A percentile compares a stretch with the other conserved stretches of the same genome.
These are phyloP conservation scores for Alternaria ventricosa DNA, from an alignment of 2,329 filamentous ascomycete genomes.

Conservation along the genomic window DNA sequence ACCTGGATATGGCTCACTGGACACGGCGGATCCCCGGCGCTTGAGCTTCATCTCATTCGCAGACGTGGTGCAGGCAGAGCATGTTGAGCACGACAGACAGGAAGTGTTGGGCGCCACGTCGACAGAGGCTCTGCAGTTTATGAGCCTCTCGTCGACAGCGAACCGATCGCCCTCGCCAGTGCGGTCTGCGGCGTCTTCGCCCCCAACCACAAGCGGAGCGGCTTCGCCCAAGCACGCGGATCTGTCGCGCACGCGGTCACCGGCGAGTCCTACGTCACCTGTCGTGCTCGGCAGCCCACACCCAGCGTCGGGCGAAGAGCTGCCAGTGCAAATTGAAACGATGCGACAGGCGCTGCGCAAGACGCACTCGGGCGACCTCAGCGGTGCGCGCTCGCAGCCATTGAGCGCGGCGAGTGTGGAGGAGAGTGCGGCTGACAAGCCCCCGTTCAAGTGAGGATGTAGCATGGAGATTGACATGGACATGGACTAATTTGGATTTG, in stretches of 20 bases:
- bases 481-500: background rate
- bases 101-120: constrained; percentile 29
- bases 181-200: constrained; percentile 77
- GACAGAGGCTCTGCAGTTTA: constrained; percentile 70
- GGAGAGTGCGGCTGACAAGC: constrained; percentile 40
- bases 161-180: constrained; percentile 80
- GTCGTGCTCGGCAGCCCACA: constrained; percentile 58
- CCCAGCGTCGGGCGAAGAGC: constrained; percentile 67
- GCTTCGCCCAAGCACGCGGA: constrained; percentile 76
- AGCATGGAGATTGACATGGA: background rate
- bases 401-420: constrained; percentile 49
- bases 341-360: constrained; percentile 88
- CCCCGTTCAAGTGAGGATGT: constrained; percentile 40
- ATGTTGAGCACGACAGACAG: constrained; percentile 67
- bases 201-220: constrained; percentile 77
- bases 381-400: constrained; percentile 50
- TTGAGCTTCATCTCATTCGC: constrained; percentile 97
- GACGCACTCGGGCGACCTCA: constrained; percentile 82
- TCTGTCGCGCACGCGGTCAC: constrained; percentile 64
- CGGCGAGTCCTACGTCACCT: constrained; percentile 65
- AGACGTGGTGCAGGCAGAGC: constrained; percentile 88
- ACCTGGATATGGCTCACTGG: constrained; percentile 75
- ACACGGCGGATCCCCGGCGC: constrained; percentile 78
- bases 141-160: constrained; percentile 68
- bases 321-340: constrained; percentile 88